Conservation (phyloP, 2,329 filamentous ascomycete species). For the Fonsecaea monophora region DNA sequence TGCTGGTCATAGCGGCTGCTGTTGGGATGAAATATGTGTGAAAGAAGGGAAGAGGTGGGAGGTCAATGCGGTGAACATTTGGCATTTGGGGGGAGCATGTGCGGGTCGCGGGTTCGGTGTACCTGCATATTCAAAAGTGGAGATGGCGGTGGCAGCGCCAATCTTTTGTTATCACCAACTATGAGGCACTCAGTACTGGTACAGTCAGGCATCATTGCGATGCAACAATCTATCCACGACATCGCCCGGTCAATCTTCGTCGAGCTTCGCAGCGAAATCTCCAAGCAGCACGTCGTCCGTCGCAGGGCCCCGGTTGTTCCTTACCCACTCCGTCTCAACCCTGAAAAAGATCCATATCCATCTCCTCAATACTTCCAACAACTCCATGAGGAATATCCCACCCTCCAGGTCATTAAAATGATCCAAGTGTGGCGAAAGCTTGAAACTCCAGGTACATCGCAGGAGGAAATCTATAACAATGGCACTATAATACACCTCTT, state of each 20-base stretch:
- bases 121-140: slow-evolving; percentile 16
- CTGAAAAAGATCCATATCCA: slow-evolving; percentile 72
- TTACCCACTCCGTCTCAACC: slow-evolving; percentile 49
- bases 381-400: slow-evolving; percentile 85
- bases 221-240: not conserved
- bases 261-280: slow-evolving; percentile 71
- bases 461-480: slow-evolving; percentile 80
- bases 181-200: no score
- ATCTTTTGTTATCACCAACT: slow-evolving; percentile 1
- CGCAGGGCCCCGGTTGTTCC: slow-evolving; percentile 61
- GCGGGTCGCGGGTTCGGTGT: not conserved
- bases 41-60: slow-evolving; percentile 8
- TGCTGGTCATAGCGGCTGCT: slow-evolving; percentile 46
- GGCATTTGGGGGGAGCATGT: slow-evolving; percentile 1
- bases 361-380: slow-evolving; percentile 82
- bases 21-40: slow-evolving; percentile 35
- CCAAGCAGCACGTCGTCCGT: slow-evolving; percentile 76
- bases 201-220: not conserved
- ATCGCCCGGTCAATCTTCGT: slow-evolving; percentile 58
- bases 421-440: slow-evolving; percentile 80
- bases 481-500: slow-evolving; percentile 80
- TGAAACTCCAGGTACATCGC: slow-evolving; percentile 89
- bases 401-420: slow-evolving; percentile 86
- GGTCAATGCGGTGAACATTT: slow-evolving; percentile 18
- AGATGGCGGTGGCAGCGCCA: not conserved